These are phyloP conservation scores for Taphrina wiesneri DNA, from an alignment of 1,139 yeast genomes.

Conservation along the genomic window DNA sequence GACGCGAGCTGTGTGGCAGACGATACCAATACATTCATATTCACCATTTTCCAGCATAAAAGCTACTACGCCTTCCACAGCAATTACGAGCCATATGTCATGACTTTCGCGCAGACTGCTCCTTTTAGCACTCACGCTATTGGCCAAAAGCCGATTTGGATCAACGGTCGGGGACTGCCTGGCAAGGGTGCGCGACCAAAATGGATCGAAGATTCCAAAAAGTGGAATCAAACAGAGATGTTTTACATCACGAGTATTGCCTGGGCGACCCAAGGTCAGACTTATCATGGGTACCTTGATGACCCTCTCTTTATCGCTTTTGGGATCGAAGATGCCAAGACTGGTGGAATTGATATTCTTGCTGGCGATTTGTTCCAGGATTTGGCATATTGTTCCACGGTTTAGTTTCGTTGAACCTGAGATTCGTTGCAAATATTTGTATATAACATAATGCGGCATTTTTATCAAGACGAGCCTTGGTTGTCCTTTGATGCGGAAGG, in stretches of 20 bases:
- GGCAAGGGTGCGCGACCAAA: constrained; percentile 12
- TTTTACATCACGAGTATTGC: constrained; percentile 19
- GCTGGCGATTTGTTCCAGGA: constrained; percentile 4
- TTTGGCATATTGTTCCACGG: constrained; percentile 2
- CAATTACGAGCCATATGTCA: constrained; percentile 29
- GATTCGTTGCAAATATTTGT: not conserved
- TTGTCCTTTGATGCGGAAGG: no score
- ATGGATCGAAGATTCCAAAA: not conserved
- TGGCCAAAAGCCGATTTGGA: constrained; percentile 29
- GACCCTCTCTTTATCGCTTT: constrained; percentile 19
- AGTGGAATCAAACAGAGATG: constrained; percentile 17
- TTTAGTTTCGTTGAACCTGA: not conserved
- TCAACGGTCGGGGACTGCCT: constrained; percentile 18
- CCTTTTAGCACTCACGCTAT: constrained; percentile 20
- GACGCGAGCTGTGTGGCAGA: constrained; percentile 14
- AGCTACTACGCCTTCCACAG: constrained; percentile 27
- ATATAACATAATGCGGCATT: not conserved
- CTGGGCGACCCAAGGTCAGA: constrained; percentile 10
- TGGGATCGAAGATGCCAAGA: constrained; percentile 16
- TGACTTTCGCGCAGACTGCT: not conserved
- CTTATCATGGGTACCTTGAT: constrained; percentile 25
- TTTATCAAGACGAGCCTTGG: not conserved
- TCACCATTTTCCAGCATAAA: constrained; percentile 29
- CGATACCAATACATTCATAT: constrained; percentile 12
- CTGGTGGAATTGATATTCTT: constrained; percentile 2